Conservation (phyloP, 768 basidiomycete species). For the Leccinum fibrillosum region DNA sequence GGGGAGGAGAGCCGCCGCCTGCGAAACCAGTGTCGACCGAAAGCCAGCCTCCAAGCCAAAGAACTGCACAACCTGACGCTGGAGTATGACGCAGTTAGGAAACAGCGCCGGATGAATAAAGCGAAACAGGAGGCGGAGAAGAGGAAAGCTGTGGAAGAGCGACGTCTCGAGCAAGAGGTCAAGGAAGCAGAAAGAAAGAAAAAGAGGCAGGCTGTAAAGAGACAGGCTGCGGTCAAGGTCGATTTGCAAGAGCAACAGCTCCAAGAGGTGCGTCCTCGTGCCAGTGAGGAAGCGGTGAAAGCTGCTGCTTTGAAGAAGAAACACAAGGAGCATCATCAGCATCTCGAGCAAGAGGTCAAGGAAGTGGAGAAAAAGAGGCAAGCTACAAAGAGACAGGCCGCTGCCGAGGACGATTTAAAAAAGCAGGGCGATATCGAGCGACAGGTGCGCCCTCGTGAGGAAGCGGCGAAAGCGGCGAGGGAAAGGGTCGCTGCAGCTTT, state of each 20-base stretch:
- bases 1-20: background rate
- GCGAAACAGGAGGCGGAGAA: constrained; percentile 23
- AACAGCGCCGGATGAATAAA: constrained; percentile 41
- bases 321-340: background rate
- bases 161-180: constrained; percentile 18
- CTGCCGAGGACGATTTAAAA: no score
- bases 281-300: constrained; percentile 13
- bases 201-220: constrained; percentile 10
- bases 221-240: constrained; percentile 17
- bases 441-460: no score
- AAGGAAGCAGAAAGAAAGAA: constrained; percentile 7
- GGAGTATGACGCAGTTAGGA: constrained; percentile 55
- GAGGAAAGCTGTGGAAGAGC: constrained; percentile 17
- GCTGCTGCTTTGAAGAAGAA: background rate
- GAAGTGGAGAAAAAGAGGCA: no score
- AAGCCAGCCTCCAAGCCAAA: constrained; percentile 6
- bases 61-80: constrained; percentile 37
- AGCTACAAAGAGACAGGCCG: no score
- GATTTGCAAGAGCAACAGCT: constrained; percentile 19
- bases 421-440: no score
- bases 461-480: no score
- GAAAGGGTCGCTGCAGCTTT: no score
- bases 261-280: constrained; percentile 27
- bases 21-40: background rate
- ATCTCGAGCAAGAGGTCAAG: no score